Conservation (phyloP, 2,329 filamentous ascomycete species). For the Thermothelomyces thermophilus region DNA sequence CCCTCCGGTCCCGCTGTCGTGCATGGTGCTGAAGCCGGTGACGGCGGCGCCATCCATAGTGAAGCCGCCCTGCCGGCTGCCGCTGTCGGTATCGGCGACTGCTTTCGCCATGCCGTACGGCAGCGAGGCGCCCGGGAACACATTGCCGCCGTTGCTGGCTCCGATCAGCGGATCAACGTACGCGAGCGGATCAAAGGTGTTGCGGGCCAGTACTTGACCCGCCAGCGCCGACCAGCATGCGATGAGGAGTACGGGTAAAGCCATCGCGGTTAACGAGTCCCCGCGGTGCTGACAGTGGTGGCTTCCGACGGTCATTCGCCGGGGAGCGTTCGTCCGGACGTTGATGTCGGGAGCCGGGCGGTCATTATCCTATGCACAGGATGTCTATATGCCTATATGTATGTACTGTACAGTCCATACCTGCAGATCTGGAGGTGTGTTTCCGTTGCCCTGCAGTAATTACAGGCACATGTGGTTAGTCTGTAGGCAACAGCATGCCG, state of each 20-base stretch:
- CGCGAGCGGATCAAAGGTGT: constrained; percentile 18
- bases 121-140: constrained; percentile 38
- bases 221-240: constrained; percentile 14
- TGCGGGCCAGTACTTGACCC: constrained; percentile 8
- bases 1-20: constrained; percentile 53
- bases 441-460: no score
- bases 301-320: not conserved
- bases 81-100: constrained; percentile 47
- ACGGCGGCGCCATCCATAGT: constrained; percentile 44
- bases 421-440: not conserved
- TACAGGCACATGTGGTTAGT: no score
- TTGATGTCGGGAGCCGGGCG: not conserved
- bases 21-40: constrained; percentile 51
- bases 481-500: not conserved
- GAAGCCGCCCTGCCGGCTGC: constrained; percentile 52
- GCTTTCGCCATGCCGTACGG: constrained; percentile 50
- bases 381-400: no score
- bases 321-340: not conserved
- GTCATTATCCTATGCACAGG: no score
- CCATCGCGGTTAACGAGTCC: constrained; percentile 6
- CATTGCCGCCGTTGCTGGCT: constrained; percentile 36
- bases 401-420: no score
- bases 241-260: not conserved
- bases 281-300: not conserved
- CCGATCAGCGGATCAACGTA: constrained; percentile 35